Conservation (phyloP, 305 asterid species). For the Plantago lanceolata region DNA sequence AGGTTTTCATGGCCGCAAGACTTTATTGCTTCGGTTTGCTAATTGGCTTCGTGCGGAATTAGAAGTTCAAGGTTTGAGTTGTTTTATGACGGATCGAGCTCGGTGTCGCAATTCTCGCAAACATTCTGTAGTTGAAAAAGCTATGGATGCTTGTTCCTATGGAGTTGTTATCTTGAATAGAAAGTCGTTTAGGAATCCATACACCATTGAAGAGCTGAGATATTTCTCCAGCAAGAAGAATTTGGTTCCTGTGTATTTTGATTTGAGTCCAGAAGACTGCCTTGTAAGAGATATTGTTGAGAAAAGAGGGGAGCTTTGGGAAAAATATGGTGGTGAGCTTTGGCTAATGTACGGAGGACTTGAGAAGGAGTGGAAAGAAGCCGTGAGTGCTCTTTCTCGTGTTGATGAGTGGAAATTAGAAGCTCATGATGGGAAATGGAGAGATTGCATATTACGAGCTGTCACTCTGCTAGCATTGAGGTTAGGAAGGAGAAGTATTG, state of each 20-base stretch:
- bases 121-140: conserved; percentile 62
- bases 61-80: conserved; percentile 84
- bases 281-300: conserved; percentile 80
- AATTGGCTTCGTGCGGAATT: conserved; percentile 94
- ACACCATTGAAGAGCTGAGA: conserved; percentile 72
- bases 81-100: conserved; percentile 77
- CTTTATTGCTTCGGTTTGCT: conserved; percentile 64
- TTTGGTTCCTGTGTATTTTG: conserved; percentile 85
- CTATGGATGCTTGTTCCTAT: conserved; percentile 72
- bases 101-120: conserved; percentile 65
- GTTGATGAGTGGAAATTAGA: conserved; percentile 93
- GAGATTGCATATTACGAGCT: conserved; percentile 79
- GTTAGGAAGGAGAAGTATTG: conserved; percentile 85
- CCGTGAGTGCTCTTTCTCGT: conserved; percentile 64
- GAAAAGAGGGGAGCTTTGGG: conserved; percentile 92
- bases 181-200: conserved; percentile 78
- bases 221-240: conserved; percentile 90
- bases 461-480: conserved; percentile 84
- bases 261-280: conserved; percentile 84
- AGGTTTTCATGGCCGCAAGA: conserved; percentile 81
- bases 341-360: conserved; percentile 85
- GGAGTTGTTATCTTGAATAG: conserved; percentile 80
- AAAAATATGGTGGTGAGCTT: conserved; percentile 84
- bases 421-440: conserved; percentile 84
- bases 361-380: conserved; percentile 91